phyloP scores from a whole-genome alignment of 352 stramenopile genomes.

The Blastocystis sp. region DNA sequence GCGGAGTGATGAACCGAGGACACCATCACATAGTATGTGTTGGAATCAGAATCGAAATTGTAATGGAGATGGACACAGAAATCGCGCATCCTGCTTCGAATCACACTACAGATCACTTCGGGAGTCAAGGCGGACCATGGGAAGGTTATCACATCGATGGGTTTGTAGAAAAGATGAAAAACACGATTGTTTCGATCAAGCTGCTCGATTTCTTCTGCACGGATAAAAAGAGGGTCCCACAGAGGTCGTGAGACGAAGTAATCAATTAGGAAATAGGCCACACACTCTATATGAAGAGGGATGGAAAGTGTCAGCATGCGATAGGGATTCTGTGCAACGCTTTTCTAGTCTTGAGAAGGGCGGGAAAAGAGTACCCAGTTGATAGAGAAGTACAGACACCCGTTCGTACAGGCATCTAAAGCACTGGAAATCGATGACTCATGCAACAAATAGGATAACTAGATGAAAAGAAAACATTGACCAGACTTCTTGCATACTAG shows the following conservation, averaged over 20 bases:
- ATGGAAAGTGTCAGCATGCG: background rate
- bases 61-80: slow-evolving; percentile 19
- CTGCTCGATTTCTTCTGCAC: background rate
- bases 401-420: background rate
- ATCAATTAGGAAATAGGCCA: slow-evolving; percentile 39
- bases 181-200: slow-evolving; percentile 40
- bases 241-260: background rate
- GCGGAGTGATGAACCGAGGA: background rate
- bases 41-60: slow-evolving; percentile 1
- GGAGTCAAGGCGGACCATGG: background rate
- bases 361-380: background rate
- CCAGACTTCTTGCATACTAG: background rate
- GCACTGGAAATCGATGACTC: background rate
- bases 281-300: slow-evolving; percentile 8
- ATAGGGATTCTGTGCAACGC: background rate
- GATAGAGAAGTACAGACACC: slow-evolving; percentile 15
- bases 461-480: background rate
- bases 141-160: background rate
- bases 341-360: too few relatives aligned
- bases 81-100: background rate
- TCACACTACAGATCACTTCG: background rate
- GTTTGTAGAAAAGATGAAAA: slow-evolving; percentile 43
- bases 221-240: slow-evolving; percentile 39
- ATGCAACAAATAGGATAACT: slow-evolving; percentile 14
- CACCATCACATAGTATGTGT: slow-evolving; percentile 37